phyloP scores from a whole-genome alignment of 1,284 basidiomycete genomes.

The Hemileccinum hortonii region DNA sequence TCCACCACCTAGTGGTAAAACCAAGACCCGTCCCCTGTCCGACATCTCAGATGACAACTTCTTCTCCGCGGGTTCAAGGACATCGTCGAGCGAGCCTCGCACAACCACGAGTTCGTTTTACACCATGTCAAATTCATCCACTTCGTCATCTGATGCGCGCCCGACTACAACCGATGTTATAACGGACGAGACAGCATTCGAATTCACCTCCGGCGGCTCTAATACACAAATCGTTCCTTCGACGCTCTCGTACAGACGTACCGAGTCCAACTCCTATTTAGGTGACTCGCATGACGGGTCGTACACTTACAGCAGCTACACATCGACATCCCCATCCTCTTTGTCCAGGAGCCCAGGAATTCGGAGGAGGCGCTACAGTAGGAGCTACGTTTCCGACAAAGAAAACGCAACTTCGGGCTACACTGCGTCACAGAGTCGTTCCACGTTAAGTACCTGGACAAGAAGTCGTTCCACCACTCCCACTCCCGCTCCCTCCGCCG shows the following conservation, averaged over 20 bases:
- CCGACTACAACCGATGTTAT: slow-evolving; percentile 35
- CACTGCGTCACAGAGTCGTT: slow-evolving; percentile 32
- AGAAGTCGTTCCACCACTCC: slow-evolving; percentile 34
- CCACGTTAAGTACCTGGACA: slow-evolving; percentile 37
- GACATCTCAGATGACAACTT: slow-evolving; percentile 59
- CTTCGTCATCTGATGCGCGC: slow-evolving; percentile 27
- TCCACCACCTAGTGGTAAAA: slow-evolving; percentile 54
- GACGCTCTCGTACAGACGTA: slow-evolving; percentile 54
- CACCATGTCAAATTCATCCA: slow-evolving; percentile 26
- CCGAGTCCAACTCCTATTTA: slow-evolving; percentile 54
- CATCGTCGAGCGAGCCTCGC: slow-evolving; percentile 32
- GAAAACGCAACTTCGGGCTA: slow-evolving; percentile 45
- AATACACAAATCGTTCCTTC: slow-evolving; percentile 51
- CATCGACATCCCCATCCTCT: slow-evolving; percentile 34
- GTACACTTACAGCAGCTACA: slow-evolving; percentile 30
- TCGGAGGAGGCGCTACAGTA: slow-evolving; percentile 49
- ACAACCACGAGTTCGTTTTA: slow-evolving; percentile 39
- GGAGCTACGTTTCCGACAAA: slow-evolving; percentile 47
- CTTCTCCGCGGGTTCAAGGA: slow-evolving; percentile 48
- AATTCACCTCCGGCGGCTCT: slow-evolving; percentile 39
- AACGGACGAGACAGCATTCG: slow-evolving; percentile 39
- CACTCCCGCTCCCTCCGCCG: slow-evolving; percentile 29
- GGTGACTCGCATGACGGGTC: slow-evolving; percentile 55
- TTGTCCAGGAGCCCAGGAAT: slow-evolving; percentile 61
- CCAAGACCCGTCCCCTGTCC: slow-evolving; percentile 39